Evolutionary conservation across 1,284 basidiomycete genomes (phyloP).

Genomic region (Tetrapyrgos nigripes): DNA sequence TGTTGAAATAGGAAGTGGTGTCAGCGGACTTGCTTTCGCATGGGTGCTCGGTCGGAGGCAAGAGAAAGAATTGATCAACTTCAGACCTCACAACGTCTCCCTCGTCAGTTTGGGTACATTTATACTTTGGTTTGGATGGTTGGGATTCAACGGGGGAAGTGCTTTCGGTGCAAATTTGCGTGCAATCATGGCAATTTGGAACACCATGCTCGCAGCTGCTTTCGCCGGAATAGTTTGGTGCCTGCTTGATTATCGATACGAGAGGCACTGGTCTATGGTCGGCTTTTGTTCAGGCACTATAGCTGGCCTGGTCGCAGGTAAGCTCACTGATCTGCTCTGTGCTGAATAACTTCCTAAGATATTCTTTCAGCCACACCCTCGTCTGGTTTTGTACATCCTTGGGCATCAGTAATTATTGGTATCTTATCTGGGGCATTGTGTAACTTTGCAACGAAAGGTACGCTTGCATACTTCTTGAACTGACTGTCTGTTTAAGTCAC

Average conservation of each 20-base stretch:
- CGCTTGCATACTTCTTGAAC: conserved; percentile 36
- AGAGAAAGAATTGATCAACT: conserved; percentile 86
- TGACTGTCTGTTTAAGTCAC: conserved; percentile 17
- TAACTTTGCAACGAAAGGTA: conserved; percentile 89
- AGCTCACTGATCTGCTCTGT: not conserved
- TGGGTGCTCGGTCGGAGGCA: conserved; percentile 79
- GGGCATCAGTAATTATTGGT: conserved; percentile 82
- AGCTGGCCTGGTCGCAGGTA: conserved; percentile 82
- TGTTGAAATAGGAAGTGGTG: conserved; percentile 92
- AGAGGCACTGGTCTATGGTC: conserved; percentile 84
- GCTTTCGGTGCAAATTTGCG: conserved; percentile 92
- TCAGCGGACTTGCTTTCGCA: conserved; percentile 88
- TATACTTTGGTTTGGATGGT: conserved; percentile 92
- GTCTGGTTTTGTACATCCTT: conserved; percentile 70
- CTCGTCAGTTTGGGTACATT: conserved; percentile 89
- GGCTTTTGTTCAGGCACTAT: conserved; percentile 92
- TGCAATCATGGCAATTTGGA: conserved; percentile 87
- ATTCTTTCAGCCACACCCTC: conserved; percentile 69
- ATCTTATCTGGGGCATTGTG: conserved; percentile 77
- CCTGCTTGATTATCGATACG: conserved; percentile 84
- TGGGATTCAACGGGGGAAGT: conserved; percentile 77
- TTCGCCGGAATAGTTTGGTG: conserved; percentile 90
- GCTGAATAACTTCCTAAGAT: not conserved
- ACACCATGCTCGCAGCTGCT: conserved; percentile 84
- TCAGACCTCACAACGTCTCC: conserved; percentile 93